Conservation (phyloP, 2,329 filamentous ascomycete genomes). For the Remersonia thermophila region DNA sequence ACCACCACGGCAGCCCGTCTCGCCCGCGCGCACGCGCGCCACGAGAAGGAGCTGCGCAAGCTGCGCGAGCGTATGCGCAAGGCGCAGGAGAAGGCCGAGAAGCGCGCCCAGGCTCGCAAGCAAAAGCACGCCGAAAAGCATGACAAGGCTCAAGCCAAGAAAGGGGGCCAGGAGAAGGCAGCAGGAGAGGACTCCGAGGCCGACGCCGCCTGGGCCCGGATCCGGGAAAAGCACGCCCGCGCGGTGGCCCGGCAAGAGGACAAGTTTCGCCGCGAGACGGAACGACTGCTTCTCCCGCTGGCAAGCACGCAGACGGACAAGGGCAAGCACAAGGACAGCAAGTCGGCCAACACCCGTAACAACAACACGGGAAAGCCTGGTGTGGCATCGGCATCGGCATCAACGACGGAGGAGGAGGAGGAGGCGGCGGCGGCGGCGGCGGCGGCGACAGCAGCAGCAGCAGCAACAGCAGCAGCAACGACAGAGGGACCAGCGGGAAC, state of each 20-base stretch:
- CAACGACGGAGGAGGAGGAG: slow-evolving; percentile 24
- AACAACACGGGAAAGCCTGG: no score
- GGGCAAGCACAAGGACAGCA: slow-evolving; percentile 43
- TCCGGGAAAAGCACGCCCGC: slow-evolving; percentile 50
- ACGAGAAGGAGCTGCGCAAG: slow-evolving; percentile 54
- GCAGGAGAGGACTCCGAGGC: slow-evolving; percentile 27
- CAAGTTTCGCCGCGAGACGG: slow-evolving; percentile 51
- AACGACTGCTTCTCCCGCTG: slow-evolving; percentile 31
- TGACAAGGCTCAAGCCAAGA: slow-evolving; percentile 17
- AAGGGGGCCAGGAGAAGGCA: background rate
- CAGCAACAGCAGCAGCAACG: slow-evolving; percentile 32
- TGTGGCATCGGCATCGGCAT: no score
- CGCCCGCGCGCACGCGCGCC: slow-evolving; percentile 19
- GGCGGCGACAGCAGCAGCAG: no score
- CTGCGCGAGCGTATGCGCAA: slow-evolving; percentile 48
- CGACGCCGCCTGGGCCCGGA: slow-evolving; percentile 38
- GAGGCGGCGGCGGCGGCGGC: no score
- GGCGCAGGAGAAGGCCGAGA: slow-evolving; percentile 46
- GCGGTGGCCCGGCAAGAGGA: slow-evolving; percentile 55
- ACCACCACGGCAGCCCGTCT: slow-evolving; percentile 13
- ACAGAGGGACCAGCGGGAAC: slow-evolving; percentile 23
- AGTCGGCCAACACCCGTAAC: no score
- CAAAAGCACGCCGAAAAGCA: slow-evolving; percentile 27
- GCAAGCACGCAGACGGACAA: slow-evolving; percentile 53
- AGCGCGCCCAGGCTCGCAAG: slow-evolving; percentile 27